phyloP scores from a whole-genome alignment of 164 flowering plant genomes.

The Macadamia tetraphylla region DNA sequence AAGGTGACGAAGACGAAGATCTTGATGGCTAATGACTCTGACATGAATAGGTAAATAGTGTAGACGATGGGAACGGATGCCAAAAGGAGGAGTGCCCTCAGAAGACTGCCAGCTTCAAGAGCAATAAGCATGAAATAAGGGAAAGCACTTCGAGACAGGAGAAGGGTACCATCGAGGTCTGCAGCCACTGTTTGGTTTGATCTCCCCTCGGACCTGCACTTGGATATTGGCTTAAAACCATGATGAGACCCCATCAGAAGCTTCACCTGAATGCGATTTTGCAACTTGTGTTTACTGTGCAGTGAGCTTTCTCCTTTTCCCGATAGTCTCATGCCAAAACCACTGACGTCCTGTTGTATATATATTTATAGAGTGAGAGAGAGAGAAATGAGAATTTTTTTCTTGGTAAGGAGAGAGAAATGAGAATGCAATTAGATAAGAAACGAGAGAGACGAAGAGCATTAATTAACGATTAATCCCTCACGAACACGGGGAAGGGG shows the following conservation, averaged over 20 bases:
- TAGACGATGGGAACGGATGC: constrained; percentile 46
- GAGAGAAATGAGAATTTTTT: too few species aligned
- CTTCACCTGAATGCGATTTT: too few species aligned
- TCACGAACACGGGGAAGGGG: too few species aligned
- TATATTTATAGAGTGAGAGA: too few species aligned
- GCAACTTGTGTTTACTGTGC: too few species aligned
- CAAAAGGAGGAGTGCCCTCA: constrained; percentile 48
- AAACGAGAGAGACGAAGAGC: too few species aligned
- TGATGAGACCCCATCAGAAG: constrained; percentile 29
- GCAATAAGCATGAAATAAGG: constrained; percentile 81
- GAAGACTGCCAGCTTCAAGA: constrained; percentile 64
- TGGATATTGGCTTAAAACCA: constrained; percentile 40
- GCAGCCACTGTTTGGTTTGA: constrained; percentile 63
- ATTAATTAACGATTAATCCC: too few species aligned
- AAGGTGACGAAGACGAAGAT: constrained; percentile 53
- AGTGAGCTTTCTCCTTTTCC: too few species aligned
- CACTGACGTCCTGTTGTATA: too few species aligned
- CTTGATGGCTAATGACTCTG: constrained; percentile 45
- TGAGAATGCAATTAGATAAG: too few species aligned
- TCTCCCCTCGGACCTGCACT: constrained; percentile 41
- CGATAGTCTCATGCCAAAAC: too few species aligned
- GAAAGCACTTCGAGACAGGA: constrained; percentile 50
- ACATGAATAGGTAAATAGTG: constrained; percentile 41
- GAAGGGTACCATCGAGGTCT: constrained; percentile 69
- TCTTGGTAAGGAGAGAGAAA: too few species aligned